Percentiles rank a stretch among this genome's conserved stretches.
These are phyloP conservation scores for Vaccinium myrtillus DNA, from an alignment of 148 eudicot species.

Conservation along the genomic window DNA sequence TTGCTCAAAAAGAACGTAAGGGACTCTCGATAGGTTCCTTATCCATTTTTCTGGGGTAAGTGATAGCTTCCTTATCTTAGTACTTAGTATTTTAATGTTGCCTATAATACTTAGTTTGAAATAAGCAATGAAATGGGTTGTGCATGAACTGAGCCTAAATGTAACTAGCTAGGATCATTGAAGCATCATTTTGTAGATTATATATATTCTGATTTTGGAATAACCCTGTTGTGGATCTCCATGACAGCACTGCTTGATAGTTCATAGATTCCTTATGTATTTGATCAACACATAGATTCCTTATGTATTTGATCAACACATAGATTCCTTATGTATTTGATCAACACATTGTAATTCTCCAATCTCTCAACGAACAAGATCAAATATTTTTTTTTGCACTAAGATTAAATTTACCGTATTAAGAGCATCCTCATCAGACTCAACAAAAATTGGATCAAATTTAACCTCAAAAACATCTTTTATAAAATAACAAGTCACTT, in stretches of 20 bases:
- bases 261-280: conserved; percentile 3
- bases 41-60: too few species aligned
- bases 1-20: too few species aligned
- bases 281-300: too few species aligned
- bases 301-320: too few species aligned
- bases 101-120: background rate
- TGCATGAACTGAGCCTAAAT: background rate
- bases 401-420: background rate
- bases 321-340: too few species aligned
- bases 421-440: too few species aligned
- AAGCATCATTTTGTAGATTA: background rate
- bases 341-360: background rate
- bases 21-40: too few species aligned
- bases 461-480: too few species aligned
- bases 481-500: too few species aligned
- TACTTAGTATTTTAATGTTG: background rate
- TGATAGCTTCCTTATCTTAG: too few species aligned
- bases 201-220: background rate
- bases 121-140: background rate
- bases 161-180: background rate
- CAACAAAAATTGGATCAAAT: too few species aligned
- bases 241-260: background rate
- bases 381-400: background rate
- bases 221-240: background rate
- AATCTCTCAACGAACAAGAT: background rate